Base-by-base conservation (phyloP, 768 basidiomycete genomes). In the Vararia minispora region DNA sequence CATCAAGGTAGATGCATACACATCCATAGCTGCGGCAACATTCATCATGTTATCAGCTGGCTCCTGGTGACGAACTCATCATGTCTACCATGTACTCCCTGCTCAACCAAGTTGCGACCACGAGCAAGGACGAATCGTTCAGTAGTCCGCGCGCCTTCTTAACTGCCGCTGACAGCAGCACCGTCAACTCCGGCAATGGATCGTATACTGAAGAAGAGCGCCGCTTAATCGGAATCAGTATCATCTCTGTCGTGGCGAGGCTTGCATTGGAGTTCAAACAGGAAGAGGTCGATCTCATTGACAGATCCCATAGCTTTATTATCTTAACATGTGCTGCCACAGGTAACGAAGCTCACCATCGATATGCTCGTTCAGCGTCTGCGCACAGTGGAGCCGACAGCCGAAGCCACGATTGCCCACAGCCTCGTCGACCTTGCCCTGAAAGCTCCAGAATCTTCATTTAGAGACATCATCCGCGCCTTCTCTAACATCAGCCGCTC, bases 31-130 rank as follows among this genome's bases (percentile, higher is more conserved):
- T 39, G 20, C 27, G 22, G 30, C 18, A 30, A 21, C 47, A 33
- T 46, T 41, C 17, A 35, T 44, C 8, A 26, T 37, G 5, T 28
- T 29, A 27, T 43, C 36, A 90, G 87, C 65, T 88, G 27, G 78
- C 85, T 12, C 81, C 85, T 12, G 86, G 85, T 29, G 85, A 90
- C 47, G 90, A 91, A 53, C 71, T 90, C 26, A 71, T 86, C 54
- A 80, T 91, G 74, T 97, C 92, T 3, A 88, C 91, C 48, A 83
- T 97, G 78, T 97, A 98, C 57, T 95, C 94, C 4, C 72, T 98
- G 10, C 69, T 98, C 43, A 97, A 98, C 55, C 84, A 86, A 56
- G 81, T 97, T 42, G 77, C 86, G 2, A 77, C 84, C 3, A 79
- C 87, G 2, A 81, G 78, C 63, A 85, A 83, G 52, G 84, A 69